Base-by-base conservation (phyloP, 495 filamentous ascomycete species). In the Aspergillus heteromorphus region DNA sequence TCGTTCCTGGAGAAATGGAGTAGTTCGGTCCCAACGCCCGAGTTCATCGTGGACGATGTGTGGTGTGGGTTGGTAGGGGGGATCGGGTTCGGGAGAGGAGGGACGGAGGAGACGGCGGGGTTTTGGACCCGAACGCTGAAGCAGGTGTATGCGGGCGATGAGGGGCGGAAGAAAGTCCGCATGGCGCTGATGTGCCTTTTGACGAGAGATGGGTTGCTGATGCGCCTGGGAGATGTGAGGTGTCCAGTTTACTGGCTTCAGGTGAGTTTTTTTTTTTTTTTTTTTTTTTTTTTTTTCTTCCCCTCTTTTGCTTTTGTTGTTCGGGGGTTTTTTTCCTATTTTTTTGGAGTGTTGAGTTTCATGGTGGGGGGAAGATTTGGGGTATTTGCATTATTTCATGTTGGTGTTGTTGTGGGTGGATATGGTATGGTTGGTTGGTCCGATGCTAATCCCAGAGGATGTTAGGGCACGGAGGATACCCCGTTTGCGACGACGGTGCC, bases 231-330 rank as follows among this genome's bases (percentile, higher is more conserved):
- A 16, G 79, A 86, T 67, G 68, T 87, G 23, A 71, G 63, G 53
- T 87, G 83, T 63, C 84, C 84, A 1, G 80, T 87, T 6, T 73
- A 78, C 42, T 88, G 83, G 84, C 57, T 87, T 52, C 84, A 87
- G 61, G 82, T 82, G 40, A 65, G 74, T 38, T 17, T 42, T 1
- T 34, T 7, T n/a, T 25, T 31, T n/a, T 30, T 6, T 27, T 27
- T 27, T 27, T 27, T 27, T 27, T 7, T 27, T 7, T 27, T 27
- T 3, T n/a, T n/a, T n/a, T n/a, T n/a, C n/a, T n/a, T n/a, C n/a
- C n/a, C n/a, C n/a, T n/a, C n/a, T n/a, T n/a, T n/a, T n/a, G n/a
- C n/a, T n/a, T n/a, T n/a, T n/a, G n/a, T n/a, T n/a, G n/a, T n/a
- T n/a, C n/a, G n/a, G n/a, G n/a, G n/a, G n/a, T n/a, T n/a, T n/a